Percentiles rank a stretch among this genome's conserved stretches.
Conservation (phyloP, 495 filamentous ascomycete genomes). For the Penicillium argentinense region DNA sequence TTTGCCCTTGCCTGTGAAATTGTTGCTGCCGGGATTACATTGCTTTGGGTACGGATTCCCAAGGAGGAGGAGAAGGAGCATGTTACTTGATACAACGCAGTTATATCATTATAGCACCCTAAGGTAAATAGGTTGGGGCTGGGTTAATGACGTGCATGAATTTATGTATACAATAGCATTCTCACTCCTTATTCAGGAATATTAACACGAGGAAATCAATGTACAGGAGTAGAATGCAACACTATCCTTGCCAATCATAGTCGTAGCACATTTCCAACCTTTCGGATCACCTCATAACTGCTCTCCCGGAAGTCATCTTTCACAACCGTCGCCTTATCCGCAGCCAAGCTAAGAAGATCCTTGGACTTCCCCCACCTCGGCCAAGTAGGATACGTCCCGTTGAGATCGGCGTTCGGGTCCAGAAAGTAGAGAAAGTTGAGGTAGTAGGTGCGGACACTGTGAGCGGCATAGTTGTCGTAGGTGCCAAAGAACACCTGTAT, state of each 20-base stretch:
- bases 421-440: constrained; percentile 63
- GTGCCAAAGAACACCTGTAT: constrained; percentile 64
- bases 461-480: constrained; percentile 58
- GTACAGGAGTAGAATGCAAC: no score
- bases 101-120: no score
- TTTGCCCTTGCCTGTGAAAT: constrained; percentile 41
- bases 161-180: no score
- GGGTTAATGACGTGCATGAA: no score
- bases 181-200: no score
- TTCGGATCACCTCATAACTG: not conserved
- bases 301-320: not conserved
- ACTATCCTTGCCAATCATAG: no score
- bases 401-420: constrained; percentile 72
- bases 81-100: constrained; percentile 25
- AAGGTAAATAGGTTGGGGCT: no score
- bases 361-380: no score
- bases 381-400: no score
- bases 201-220: no score
- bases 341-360: no score
- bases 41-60: constrained; percentile 42
- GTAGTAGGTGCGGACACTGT: constrained; percentile 60
- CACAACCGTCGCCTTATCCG: not conserved
- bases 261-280: not conserved
- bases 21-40: constrained; percentile 40
- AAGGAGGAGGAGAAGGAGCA: constrained; percentile 54